Base-by-base conservation (phyloP, 805 yeast genomes). In the Suhomyces emberorum region DNA sequence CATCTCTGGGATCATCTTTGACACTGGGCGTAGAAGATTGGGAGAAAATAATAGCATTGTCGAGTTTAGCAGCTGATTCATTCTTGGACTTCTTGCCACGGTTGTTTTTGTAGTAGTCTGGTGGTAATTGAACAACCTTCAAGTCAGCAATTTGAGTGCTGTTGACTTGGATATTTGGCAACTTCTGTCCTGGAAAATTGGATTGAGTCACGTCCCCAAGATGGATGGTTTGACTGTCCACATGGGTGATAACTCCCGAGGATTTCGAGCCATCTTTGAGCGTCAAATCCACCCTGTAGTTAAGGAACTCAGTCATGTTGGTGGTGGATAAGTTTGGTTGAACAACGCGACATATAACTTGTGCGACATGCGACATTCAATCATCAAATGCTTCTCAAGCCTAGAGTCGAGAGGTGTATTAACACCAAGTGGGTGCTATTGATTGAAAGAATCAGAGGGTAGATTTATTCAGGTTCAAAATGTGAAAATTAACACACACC, bases 101-200 rank as follows among this genome's bases (percentile, higher is more conserved):
- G 21, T 23, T 24, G 14, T 38, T 32, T 27, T 48, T 50, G 32
- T 41, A 15, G 17, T 50, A 40, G 19, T 54, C 61, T 10, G 59
- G 52, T 5, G 84, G 83, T n/a, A 80, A 53, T 31, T 69, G 79
- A 5, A 73, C 44, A 7, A 81, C 84, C 41, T 71, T 73, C 54
- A 81, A 59, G 49, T 80, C 84, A 4, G 64, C 54, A 30, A 81
- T 76, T 10, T 60, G 60, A 9, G 47, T 31, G 23, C 76, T 75
- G 36, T 33, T 39, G 32, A 43, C 57, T 29, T 26, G 61, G 40
- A 42, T 38, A 21, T 21, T 34, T n/a, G 42, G 47, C 15, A 34
- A 27, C 26, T 26, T 30, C n/a, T 41, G 50, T 29, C 32, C 32
- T 7, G 44, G 40, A 26, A 28, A 25, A 9, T 32, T 17, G 4